Evolutionary conservation across 2,329 filamentous ascomycete species (phyloP).

Genomic region (Alternaria metachromatica): DNA sequence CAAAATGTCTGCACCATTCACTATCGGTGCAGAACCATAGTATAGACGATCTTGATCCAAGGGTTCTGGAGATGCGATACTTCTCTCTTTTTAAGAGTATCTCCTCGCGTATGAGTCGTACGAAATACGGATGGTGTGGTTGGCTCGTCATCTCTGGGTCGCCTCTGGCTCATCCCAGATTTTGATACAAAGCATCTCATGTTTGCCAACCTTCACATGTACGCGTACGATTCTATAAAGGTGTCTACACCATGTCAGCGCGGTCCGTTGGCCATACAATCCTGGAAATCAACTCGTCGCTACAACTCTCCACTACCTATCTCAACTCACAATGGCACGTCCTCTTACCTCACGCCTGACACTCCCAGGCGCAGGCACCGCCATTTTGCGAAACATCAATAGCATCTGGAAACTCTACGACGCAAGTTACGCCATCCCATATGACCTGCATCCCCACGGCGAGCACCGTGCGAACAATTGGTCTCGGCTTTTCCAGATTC

Average conservation of each 20-base stretch:
- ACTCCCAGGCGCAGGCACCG: not conserved
- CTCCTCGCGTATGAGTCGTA: too few species aligned
- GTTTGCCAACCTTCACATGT: not conserved
- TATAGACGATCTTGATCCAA: not conserved
- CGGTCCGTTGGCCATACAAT: accelerated
- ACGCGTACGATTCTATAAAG: not conserved
- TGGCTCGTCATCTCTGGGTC: too few species aligned
- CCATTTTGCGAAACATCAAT: not conserved
- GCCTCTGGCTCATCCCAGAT: not conserved
- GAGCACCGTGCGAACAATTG: not conserved
- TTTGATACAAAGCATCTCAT: not conserved
- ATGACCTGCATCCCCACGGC: not conserved
- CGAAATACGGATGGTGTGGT: too few species aligned
- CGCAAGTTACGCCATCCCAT: not conserved
- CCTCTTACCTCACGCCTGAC: not conserved
- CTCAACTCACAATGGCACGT: not conserved
- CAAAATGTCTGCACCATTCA: not conserved
- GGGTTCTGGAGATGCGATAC: not conserved
- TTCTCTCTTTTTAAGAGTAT: too few species aligned
- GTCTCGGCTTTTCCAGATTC: not conserved
- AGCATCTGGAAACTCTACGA: not conserved
- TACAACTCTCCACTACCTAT: not conserved
- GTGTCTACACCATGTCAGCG: not conserved
- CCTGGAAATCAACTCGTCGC: not conserved
- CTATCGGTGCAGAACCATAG: accelerated